Evolutionary conservation across 78 protist species (phyloP), one percentile per base, ranked within the genome.

Genomic region (Dictyostelium capitatum): DNA sequence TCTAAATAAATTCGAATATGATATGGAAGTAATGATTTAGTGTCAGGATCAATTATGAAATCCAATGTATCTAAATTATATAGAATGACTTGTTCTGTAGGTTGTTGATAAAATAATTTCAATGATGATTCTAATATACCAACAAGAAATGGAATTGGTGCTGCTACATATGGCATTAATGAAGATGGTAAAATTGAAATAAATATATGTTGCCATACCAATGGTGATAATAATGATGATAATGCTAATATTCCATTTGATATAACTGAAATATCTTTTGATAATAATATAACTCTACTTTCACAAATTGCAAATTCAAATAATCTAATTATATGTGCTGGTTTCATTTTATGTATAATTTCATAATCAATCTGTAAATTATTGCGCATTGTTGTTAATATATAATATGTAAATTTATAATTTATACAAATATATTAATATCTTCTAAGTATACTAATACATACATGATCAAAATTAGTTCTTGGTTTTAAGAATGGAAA

Each of bases 161-260:
- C 92, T 4, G 92, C 54, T 14, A 87, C 92, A 77, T 87, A 87
- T 25, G 92, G 92, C 92, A 87, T 87, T 10, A 87, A 77, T 30
- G 84, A 56, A 28, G 46, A 28, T 12, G 92, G 92, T 87, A 87
- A 72, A 43, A 87, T 77, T 32, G 84, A 77, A 57, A 87, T 77
- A 69, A 87, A 87, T n/a, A 87, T 87, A 64, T 87, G 92, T 87
- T 87, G 92, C 92, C 92, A 87, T 32, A 77, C 20, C 17, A 87
- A 77, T 62, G 92, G 92, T 74, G 47, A 75, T 6, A 87, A 23
- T 50, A 87, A 64, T 56, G 92, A 87, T 15, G 62, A 59, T 25
- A 87, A 6, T 19, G 92, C 92, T 74, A 87, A 57, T 4, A 87
- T 87, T 11, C 83, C 56, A 77, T 87, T 87, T 2, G 92, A 87